phyloP scores from a whole-genome alignment of 108 stramenopile species.

The Epipyxis sp. region DNA sequence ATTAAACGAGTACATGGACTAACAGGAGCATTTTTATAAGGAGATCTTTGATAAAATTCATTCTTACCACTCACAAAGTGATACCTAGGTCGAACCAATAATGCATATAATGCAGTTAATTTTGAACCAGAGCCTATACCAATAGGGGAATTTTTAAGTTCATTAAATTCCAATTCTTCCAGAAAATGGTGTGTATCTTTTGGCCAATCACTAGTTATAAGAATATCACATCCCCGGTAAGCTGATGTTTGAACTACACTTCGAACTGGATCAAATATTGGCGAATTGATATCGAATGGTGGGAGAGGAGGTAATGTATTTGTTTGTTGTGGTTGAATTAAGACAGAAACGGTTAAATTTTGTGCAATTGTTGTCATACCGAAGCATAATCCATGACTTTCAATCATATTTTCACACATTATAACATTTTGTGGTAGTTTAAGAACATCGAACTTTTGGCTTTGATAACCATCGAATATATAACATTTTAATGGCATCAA shows the following conservation, averaged over 20 bases:
- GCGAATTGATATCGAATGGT: neutral
- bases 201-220: conserved; percentile 13
- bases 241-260: neutral
- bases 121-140: neutral
- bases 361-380: neutral
- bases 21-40: neutral
- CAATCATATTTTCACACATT: neutral
- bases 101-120: neutral
- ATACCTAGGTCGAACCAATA: conserved; percentile 9
- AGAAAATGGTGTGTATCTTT: neutral
- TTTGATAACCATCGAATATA: neutral
- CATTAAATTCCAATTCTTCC: neutral
- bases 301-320: no score
- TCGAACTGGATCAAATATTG: neutral
- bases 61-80: neutral
- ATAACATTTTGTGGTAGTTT: neutral
- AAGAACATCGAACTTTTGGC: neutral
- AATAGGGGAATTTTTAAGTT: neutral
- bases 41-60: conserved; percentile 14
- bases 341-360: conserved; percentile 1
- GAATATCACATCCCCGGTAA: conserved; percentile 4
- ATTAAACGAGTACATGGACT: conserved; percentile 20
- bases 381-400: neutral
- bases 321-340: neutral
- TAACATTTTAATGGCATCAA: neutral